Evolutionary conservation across 192 early-diverging fungal genomes (phyloP), one percentile per base, ranked within the genome.

Genomic region (Coemansia sp.): DNA sequence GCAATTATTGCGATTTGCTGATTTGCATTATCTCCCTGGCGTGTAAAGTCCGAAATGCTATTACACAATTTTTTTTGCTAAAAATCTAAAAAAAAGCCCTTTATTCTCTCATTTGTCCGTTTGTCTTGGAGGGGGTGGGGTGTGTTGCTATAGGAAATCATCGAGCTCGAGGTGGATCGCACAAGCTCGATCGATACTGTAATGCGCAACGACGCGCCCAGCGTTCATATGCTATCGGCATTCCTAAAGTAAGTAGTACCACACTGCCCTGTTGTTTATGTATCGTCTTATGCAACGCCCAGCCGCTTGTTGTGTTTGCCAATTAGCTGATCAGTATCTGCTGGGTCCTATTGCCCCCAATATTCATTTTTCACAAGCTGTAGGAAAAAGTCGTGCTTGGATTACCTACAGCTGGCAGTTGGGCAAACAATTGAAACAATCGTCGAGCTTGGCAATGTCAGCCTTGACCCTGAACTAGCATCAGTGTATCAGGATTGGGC

Each of bases 161-260:
- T 79, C 23, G 67, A 70, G 52, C 20, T 68, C 25, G 77, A 73
- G 56, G 67, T 79, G 20, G 77, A 73, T 67, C 77, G 77, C 30
- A 73, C 77, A 10, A 59, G 35, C 13, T 67, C 77, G 20, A 67
- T 73, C 37, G 71, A 70, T 30, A 79, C 71, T 2, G 63, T 79
- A 12, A 79, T 79, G 77, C 77, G 77, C 58, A 79, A 79, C 35
- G 77, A 79, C 25, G 76, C 67, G 39, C 71, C 76, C 35, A 79
- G 76, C 64, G 69, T 79, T 18, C 67, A 79, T 48, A 71, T 79
- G 67, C 61, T 79, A 12, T 72, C 70, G 1, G 67, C 76, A 18
- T 79, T 72, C 39, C 43, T 79, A 53, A 68, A 66, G 55, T 59
- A 49, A 16, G 31, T 8, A n/a, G 9, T 20, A 13, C 21, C 15